Evolutionary conservation across 2,329 filamentous ascomycete genomes (phyloP).

Genomic region (Tolypocladium endophyticum): DNA sequence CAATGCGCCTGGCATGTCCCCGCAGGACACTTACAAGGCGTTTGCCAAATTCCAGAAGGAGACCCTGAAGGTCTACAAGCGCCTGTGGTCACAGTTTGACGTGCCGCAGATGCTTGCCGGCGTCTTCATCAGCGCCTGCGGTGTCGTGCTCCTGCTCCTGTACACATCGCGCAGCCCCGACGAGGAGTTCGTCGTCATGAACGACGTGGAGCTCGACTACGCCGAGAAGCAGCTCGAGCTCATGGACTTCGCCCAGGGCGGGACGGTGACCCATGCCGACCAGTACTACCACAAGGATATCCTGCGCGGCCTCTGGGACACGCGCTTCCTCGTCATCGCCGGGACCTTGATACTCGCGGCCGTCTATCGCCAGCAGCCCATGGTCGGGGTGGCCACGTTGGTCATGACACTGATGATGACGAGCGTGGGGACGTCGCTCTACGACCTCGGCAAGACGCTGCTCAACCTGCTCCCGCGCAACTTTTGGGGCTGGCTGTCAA

Average conservation of each 20-base stretch:
- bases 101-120: slow-evolving; percentile 76
- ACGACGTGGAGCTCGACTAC: slow-evolving; percentile 47
- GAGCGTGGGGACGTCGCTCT: slow-evolving; percentile 32
- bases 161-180: slow-evolving; percentile 56
- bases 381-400: slow-evolving; percentile 28
- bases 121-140: slow-evolving; percentile 56
- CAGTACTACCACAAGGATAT: slow-evolving; percentile 20
- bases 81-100: slow-evolving; percentile 87
- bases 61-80: slow-evolving; percentile 70
- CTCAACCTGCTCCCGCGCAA: slow-evolving; percentile 55
- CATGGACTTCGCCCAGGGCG: slow-evolving; percentile 19
- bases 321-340: slow-evolving; percentile 20
- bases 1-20: slow-evolving; percentile 26
- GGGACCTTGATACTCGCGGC: slow-evolving; percentile 16
- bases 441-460: slow-evolving; percentile 32
- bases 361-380: slow-evolving; percentile 19
- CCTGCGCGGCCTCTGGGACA: slow-evolving; percentile 24
- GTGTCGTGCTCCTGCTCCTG: slow-evolving; percentile 58
- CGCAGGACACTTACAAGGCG: slow-evolving; percentile 37
- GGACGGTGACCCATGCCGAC: slow-evolving; percentile 29
- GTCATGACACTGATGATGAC: slow-evolving; percentile 21
- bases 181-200: slow-evolving; percentile 41
- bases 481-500: slow-evolving; percentile 80
- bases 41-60: slow-evolving; percentile 67
- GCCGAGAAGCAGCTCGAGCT: slow-evolving; percentile 49